Conservation (phyloP, 2,329 filamentous ascomycete species). For the Diaporthe vexans region DNA sequence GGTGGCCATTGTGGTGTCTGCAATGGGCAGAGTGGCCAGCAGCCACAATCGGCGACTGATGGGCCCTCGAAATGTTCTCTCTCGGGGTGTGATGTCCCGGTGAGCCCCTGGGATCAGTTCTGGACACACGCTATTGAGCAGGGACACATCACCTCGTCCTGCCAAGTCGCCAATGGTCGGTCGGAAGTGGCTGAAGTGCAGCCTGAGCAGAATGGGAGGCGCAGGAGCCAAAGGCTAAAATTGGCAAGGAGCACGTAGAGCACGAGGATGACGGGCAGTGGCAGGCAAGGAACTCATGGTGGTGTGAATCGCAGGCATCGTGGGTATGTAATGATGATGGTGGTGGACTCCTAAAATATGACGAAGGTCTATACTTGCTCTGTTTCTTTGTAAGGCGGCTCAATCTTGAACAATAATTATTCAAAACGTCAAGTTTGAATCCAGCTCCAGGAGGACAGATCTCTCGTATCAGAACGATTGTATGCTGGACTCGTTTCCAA, state of each 20-base stretch:
- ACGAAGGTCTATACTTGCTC: too few species aligned
- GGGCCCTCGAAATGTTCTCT: not conserved
- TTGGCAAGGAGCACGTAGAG: not conserved
- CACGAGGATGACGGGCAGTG: not conserved
- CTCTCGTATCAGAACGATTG: too few species aligned
- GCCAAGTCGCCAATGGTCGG: not conserved
- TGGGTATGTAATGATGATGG: too few species aligned
- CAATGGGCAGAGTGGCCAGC: not conserved
- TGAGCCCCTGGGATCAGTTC: not conserved
- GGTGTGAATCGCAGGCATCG: too few species aligned
- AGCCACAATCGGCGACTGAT: not conserved
- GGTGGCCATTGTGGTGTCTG: not conserved
- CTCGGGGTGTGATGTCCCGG: not conserved
- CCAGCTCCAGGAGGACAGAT: too few species aligned
- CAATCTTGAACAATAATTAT: too few species aligned
- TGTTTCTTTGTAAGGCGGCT: too few species aligned
- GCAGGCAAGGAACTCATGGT: too few species aligned
- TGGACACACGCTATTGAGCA: constrained; percentile 6
- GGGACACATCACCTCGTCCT: constrained; percentile 12
- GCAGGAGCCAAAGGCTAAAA: not conserved
- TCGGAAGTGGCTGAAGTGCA: not conserved
- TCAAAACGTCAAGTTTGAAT: too few species aligned
- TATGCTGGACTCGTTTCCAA: too few species aligned
- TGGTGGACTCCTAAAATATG: too few species aligned
- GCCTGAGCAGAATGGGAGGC: not conserved